A percentile compares a stretch with the other conserved stretches of the same genome.
Evolutionary conservation across 305 asterid species (phyloP).

Genomic region (Fraxinus ornus): DNA sequence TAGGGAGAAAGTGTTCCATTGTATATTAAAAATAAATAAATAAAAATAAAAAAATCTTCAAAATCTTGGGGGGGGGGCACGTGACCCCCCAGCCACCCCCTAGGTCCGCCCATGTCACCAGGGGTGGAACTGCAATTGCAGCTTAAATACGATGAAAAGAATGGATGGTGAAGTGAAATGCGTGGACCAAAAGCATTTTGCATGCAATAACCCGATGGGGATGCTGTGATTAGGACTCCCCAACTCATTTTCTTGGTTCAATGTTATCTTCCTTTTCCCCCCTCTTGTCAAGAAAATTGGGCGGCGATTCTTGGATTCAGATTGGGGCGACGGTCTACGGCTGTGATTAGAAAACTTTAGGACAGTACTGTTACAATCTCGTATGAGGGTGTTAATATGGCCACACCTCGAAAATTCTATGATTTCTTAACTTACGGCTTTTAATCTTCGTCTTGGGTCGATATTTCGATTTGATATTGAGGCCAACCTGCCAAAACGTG

Average conservation of each 20-base stretch:
- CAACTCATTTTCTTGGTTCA: conserved; percentile 30
- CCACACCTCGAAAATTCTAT: no score
- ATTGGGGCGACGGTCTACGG: neutral
- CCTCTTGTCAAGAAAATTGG: neutral
- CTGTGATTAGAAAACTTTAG: no score
- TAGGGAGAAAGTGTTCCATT: no score
- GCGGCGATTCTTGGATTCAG: neutral
- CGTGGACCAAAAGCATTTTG: conserved; percentile 11
- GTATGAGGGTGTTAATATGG: no score
- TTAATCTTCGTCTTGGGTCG: no score
- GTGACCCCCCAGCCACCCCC: no score
- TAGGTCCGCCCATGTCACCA: no score
- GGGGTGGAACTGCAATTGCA: conserved; percentile 34
- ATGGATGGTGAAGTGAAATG: conserved; percentile 23
- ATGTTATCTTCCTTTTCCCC: neutral
- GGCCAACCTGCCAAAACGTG: neutral
- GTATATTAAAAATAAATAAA: no score
- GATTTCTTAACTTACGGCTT: no score
- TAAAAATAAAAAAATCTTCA: no score
- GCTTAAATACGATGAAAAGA: conserved; percentile 30
- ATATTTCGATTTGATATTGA: neutral
- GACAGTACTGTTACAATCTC: neutral
- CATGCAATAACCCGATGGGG: conserved; percentile 3
- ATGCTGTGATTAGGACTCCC: conserved; percentile 19
- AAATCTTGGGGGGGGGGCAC: no score